Percentiles rank a stretch among this genome's conserved stretches.
Conservation (phyloP, 768 basidiomycete genomes). For the Naganishia friedmannii region DNA sequence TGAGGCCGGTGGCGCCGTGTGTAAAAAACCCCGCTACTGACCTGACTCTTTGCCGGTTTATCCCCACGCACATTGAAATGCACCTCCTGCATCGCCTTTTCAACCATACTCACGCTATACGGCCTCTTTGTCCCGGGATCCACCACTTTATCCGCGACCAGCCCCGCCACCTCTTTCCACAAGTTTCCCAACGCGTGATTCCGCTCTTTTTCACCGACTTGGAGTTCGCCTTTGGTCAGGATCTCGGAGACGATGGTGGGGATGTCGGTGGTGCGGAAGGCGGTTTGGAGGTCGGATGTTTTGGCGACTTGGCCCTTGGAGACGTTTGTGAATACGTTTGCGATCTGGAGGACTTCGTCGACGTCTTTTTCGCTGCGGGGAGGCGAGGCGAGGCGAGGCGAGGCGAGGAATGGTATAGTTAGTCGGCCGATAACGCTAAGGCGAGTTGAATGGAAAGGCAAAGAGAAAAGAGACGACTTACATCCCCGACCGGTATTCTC, state of each 20-base stretch:
- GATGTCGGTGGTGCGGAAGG: constrained; percentile 74
- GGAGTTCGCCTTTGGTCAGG: constrained; percentile 89
- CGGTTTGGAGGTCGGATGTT: constrained; percentile 82
- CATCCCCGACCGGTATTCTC: constrained; percentile 91
- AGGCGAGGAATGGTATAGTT: too few relatives aligned
- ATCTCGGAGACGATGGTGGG: constrained; percentile 83
- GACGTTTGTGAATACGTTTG: constrained; percentile 91
- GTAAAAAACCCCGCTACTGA: constrained; percentile 53
- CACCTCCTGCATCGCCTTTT: constrained; percentile 94
- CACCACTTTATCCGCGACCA: constrained; percentile 92
- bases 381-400: too few relatives aligned
- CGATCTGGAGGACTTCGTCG: constrained; percentile 94
- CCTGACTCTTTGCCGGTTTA: constrained; percentile 93
- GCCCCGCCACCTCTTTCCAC: constrained; percentile 83
- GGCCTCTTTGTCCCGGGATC: constrained; percentile 85
- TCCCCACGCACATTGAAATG: constrained; percentile 84
- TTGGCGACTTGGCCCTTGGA: constrained; percentile 93
- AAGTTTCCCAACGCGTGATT: constrained; percentile 80
- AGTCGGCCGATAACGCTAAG: too few relatives aligned
- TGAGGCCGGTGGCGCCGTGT: too few relatives aligned
- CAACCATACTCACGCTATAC: constrained; percentile 91
- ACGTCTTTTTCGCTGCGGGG: constrained; percentile 74
- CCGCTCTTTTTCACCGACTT: constrained; percentile 94
- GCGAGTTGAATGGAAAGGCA: too few relatives aligned
- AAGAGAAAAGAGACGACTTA: constrained; percentile 53